Evolutionary conservation across 108 stramenopile species (phyloP).

Genomic region (Pseudonitzschia pungens): DNA sequence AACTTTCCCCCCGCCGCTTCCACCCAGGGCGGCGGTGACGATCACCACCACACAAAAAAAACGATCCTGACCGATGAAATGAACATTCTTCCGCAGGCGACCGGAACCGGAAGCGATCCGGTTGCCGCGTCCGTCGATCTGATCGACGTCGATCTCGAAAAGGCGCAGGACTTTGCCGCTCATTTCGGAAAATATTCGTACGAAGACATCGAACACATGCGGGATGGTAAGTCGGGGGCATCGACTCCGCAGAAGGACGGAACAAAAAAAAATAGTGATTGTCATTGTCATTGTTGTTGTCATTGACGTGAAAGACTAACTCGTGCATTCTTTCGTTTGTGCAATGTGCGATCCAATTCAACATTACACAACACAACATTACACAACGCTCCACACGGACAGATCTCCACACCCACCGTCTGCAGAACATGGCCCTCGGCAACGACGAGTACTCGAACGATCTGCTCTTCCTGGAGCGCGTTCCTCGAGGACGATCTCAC

Average conservation of each 20-base stretch:
- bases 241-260: no score
- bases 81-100: not conserved
- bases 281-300: no score
- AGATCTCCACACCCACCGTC: slow-evolving; percentile 25
- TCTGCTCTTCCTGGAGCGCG: slow-evolving; percentile 14
- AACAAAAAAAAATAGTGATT: no score
- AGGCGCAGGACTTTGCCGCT: slow-evolving; percentile 19
- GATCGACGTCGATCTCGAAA: not conserved
- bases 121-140: not conserved
- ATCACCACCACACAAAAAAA: no score
- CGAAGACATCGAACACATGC: slow-evolving; percentile 21
- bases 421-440: slow-evolving; percentile 9
- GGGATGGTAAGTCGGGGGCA: slow-evolving; percentile 20
- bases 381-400: not conserved
- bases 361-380: no score
- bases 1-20: not conserved
- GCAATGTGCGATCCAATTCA: not conserved
- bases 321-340: not conserved
- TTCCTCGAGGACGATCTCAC: slow-evolving; percentile 31
- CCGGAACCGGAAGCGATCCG: not conserved
- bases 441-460: not conserved
- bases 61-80: not conserved
- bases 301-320: no score
- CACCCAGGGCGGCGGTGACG: not conserved
- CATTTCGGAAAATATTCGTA: slow-evolving; percentile 29